phyloP scores from a whole-genome alignment of 176 grass and related monocot genomes.

The Carex pumila region DNA sequence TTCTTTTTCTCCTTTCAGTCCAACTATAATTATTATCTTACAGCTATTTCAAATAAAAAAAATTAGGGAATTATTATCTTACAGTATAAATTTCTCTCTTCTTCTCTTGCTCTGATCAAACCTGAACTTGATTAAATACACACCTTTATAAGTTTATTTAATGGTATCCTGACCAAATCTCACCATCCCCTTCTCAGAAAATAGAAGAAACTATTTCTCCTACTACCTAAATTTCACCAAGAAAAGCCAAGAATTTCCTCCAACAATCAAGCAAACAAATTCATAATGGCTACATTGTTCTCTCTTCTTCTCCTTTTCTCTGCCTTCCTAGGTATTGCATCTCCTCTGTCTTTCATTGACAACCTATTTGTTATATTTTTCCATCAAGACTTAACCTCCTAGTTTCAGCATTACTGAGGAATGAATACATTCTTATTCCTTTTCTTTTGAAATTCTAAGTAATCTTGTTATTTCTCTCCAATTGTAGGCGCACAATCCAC shows the following conservation, averaged over 20 bases:
- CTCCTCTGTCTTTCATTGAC: conserved; percentile 8
- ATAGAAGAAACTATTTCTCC: neutral
- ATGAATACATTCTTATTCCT: neutral
- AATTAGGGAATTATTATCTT: neutral
- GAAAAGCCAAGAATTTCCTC: conserved; percentile 8
- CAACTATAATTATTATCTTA: neutral
- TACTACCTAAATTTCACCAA: neutral
- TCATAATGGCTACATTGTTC: conserved; percentile 2
- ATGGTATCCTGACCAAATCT: neutral
- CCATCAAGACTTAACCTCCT: neutral
- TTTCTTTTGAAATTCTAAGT: neutral
- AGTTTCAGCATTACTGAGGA: neutral
- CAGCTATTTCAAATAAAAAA: neutral
- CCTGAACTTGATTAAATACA: neutral
- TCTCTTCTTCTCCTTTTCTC: neutral
- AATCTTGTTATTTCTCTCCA: neutral
- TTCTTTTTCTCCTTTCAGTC: neutral
- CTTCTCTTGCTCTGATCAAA: neutral
- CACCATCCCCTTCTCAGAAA: neutral
- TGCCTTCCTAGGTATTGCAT: conserved; percentile 23
- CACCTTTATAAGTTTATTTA: neutral
- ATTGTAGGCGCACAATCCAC: conserved; percentile 1
- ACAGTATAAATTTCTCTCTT: neutral
- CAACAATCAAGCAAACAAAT: neutral
- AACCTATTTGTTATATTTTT: neutral